Evolutionary conservation across 106 monocot species (phyloP).

Genomic region (Narthecium ossifragum): DNA sequence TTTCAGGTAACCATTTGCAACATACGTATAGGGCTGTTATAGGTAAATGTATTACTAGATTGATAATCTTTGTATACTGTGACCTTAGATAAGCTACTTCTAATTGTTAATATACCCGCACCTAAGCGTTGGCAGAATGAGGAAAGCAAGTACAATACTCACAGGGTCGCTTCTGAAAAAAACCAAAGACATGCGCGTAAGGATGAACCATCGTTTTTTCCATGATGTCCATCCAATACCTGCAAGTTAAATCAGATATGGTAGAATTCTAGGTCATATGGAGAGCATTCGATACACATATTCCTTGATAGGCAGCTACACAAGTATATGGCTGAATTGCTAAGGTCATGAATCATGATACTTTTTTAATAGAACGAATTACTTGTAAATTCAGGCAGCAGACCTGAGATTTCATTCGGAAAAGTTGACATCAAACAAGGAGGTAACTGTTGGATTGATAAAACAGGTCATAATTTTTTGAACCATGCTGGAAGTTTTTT

Average conservation of each 20-base stretch:
- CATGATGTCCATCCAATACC: conserved; percentile 91
- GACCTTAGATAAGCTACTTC: neutral
- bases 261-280: neutral
- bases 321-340: neutral
- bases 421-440: neutral
- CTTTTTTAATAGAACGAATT: neutral
- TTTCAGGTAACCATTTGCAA: neutral
- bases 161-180: conserved; percentile 85
- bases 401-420: too few relatives aligned
- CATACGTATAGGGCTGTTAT: too few relatives aligned
- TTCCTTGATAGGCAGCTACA: neutral
- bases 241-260: conserved; percentile 3
- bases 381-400: too few relatives aligned
- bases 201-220: conserved; percentile 90
- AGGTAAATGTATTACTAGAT: neutral
- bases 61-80: neutral
- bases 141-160: conserved; percentile 10
- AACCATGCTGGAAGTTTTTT: too few relatives aligned
- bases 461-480: too few relatives aligned
- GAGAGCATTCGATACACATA: neutral
- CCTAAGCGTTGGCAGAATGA: neutral
- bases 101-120: neutral
- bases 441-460: neutral
- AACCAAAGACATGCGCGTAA: conserved; percentile 70
- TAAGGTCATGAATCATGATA: neutral